Evolutionary conservation across 306 rosid genomes (phyloP).

Genomic region (Cicer yamashitae): DNA sequence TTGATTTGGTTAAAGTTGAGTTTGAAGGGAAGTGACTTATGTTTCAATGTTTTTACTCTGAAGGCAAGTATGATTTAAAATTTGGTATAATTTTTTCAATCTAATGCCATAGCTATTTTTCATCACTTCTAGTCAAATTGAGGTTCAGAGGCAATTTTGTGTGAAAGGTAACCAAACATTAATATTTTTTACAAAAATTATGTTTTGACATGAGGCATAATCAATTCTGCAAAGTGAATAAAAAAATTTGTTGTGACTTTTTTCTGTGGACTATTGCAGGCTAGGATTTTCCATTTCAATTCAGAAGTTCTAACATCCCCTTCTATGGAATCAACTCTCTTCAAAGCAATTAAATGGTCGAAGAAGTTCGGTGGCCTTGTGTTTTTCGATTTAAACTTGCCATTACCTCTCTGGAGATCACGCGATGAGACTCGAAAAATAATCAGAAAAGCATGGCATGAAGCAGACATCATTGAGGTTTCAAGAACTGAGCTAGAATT

Average conservation of each 20-base stretch:
- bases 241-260: conserved; percentile 26
- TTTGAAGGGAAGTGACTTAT: no score
- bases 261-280: conserved; percentile 49
- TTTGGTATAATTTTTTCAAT: not conserved
- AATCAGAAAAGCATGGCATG: conserved; percentile 79
- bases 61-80: not conserved
- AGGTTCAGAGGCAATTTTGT: not conserved
- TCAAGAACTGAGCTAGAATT: conserved; percentile 86
- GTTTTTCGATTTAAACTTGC: conserved; percentile 79
- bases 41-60: not conserved
- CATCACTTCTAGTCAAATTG: not conserved
- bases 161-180: not conserved
- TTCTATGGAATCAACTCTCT: conserved; percentile 48
- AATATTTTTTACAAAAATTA: not conserved
- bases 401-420: conserved; percentile 81
- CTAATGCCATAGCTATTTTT: not conserved
- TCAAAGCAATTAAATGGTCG: conserved; percentile 49
- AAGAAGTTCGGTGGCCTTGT: conserved; percentile 59
- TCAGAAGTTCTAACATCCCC: conserved; percentile 61
- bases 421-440: conserved; percentile 69
- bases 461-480: conserved; percentile 79
- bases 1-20: no score
- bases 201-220: not conserved
- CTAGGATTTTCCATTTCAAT: conserved; percentile 62
- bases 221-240: not conserved